Conservation (phyloP, 495 filamentous ascomycete species). For the Acidomyces sp. region DNA sequence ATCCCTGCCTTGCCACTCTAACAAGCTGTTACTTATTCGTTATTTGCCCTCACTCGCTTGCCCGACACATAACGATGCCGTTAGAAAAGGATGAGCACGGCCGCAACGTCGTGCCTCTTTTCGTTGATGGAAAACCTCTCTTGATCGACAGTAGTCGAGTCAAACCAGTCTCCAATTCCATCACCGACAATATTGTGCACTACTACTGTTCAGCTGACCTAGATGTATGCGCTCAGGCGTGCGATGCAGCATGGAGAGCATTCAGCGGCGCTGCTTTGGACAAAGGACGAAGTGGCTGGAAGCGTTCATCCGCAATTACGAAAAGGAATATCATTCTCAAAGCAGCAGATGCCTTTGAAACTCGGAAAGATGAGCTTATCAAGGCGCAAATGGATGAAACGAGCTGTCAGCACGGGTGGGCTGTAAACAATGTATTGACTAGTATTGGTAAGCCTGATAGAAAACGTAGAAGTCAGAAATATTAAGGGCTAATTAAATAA, state of each 20-base stretch:
- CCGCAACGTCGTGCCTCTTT: conserved; percentile 11
- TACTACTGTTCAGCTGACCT: conserved; percentile 12
- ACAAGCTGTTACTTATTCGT: too few relatives aligned
- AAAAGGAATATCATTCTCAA: conserved; percentile 13
- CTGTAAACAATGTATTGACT: conserved; percentile 17
- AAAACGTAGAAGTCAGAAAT: too few relatives aligned
- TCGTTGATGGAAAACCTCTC: conserved; percentile 12
- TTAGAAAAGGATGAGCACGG: conserved; percentile 7
- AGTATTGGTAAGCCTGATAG: too few relatives aligned
- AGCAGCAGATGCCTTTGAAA: conserved; percentile 11
- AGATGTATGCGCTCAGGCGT: conserved; percentile 8
- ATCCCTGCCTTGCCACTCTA: too few relatives aligned
- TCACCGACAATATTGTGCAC: conserved; percentile 11
- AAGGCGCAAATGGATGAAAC: conserved; percentile 21
- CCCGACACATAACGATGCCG: conserved; percentile 6
- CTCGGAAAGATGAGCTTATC: conserved; percentile 7
- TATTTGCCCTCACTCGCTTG: not conserved
- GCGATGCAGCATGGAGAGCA: conserved; percentile 15
- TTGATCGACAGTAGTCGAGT: conserved; percentile 5
- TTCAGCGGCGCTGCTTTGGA: conserved; percentile 11
- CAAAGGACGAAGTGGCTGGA: conserved; percentile 18
- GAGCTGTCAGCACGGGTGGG: conserved; percentile 20
- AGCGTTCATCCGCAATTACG: conserved; percentile 13
- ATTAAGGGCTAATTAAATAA: too few relatives aligned
- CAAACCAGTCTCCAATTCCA: conserved; percentile 13